Conservation (phyloP, 495 filamentous ascomycete species). For the Letharia lupina region DNA sequence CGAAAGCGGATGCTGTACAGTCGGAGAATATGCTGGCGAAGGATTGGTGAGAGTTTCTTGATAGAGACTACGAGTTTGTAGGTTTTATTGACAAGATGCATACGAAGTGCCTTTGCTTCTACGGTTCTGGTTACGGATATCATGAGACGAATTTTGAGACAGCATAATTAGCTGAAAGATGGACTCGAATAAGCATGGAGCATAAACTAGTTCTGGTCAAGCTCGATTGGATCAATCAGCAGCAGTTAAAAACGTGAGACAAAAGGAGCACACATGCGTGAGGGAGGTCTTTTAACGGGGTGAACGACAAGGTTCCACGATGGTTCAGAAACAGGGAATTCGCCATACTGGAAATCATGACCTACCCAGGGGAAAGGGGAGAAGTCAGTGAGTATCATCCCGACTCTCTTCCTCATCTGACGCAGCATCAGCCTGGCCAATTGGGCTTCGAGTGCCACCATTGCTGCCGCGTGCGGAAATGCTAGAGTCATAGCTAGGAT, state of each 20-base stretch:
- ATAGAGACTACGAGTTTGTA: too few relatives aligned
- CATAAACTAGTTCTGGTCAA: neutral
- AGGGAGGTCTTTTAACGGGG: too few relatives aligned
- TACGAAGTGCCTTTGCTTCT: neutral
- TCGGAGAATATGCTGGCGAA: conserved; percentile 11
- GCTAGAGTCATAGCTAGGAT: neutral
- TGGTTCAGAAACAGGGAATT: too few relatives aligned
- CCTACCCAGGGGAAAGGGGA: too few relatives aligned
- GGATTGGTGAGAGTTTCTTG: conserved; percentile 14
- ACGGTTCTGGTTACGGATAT: neutral
- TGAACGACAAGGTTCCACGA: too few relatives aligned
- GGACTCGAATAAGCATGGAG: neutral
- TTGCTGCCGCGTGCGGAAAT: neutral
- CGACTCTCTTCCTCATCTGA: neutral
- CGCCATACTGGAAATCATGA: neutral
- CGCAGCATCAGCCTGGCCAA: neutral
- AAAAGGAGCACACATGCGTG: neutral
- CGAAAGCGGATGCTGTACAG: neutral
- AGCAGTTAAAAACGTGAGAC: too few relatives aligned
- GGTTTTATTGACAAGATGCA: neutral
- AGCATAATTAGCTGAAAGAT: neutral
- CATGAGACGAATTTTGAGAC: neutral
- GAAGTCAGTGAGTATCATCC: too few relatives aligned
- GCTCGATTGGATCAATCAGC: neutral
- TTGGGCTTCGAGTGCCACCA: neutral